A percentile compares a stretch with the other conserved stretches of the same genome.
Conservation (phyloP, 2,329 filamentous ascomycete genomes). For the Colletotrichum lupini region DNA sequence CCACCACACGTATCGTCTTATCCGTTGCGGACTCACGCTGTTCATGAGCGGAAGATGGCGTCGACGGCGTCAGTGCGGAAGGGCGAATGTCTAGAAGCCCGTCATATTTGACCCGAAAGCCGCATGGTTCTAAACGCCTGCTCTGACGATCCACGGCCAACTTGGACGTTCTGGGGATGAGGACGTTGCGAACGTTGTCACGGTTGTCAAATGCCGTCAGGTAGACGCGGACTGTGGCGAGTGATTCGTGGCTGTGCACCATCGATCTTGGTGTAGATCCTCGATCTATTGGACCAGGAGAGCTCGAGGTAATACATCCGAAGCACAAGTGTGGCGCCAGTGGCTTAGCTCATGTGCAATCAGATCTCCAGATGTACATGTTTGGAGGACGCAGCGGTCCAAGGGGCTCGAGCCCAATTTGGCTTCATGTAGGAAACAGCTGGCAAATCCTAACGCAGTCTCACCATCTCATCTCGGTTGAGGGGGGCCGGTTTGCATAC, state of each 20-base stretch:
- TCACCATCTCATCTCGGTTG: not conserved
- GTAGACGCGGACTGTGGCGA: not conserved
- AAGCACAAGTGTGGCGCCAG: not conserved
- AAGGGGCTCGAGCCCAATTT: slow-evolving; percentile 5
- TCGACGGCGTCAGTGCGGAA: not conserved
- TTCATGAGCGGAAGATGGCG: not conserved
- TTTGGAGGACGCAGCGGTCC: not conserved
- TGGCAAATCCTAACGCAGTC: not conserved
- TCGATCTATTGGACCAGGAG: not conserved
- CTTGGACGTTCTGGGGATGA: not conserved
- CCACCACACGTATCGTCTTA: slow-evolving; percentile 17
- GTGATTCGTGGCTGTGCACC: not conserved
- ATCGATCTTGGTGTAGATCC: not conserved
- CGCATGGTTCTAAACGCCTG: not conserved
- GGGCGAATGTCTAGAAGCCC: not conserved
- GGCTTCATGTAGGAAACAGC: not conserved
- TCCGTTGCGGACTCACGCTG: not conserved
- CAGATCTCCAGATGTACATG: not conserved
- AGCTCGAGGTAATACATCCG: not conserved
- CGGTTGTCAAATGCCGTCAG: not conserved
- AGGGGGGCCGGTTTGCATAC: not conserved
- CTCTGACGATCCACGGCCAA: not conserved
- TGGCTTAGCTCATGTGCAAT: no score
- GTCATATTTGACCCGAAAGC: not conserved
- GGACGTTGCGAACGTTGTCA: not conserved